Evolutionary conservation across 306 rosid species (phyloP), one percentile per base, ranked within the genome.

Genomic region (Senna tora): DNA sequence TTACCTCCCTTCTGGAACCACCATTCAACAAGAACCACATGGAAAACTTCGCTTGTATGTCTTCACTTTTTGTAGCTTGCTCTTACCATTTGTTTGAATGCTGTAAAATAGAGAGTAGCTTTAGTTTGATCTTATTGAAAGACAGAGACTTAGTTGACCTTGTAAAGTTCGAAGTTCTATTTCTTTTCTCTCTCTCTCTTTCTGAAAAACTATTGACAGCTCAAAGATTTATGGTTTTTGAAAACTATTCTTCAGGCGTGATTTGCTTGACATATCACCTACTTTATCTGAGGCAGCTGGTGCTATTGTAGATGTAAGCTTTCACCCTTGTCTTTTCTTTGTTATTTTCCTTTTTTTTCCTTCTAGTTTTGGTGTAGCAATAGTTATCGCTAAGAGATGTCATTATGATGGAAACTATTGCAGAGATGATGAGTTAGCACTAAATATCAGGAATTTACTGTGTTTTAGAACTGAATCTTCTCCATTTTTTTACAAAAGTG

Each of bases 201-300:
- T 10, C 43, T 17, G 8, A 7, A 16, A 13, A 33, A 7, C 11
- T 4, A 5, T 16, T 49, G 15, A 15, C n/a, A 56, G 28, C 32
- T 36, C 2, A 6, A 33, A 4, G 34, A 10, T 22, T 38, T 42
- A 10, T 51, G 49, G 33, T 19, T 49, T 8, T 38, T 67, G 42
- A 28, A 20, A 20, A 20, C 59, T 57, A 17, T 64, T 43, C 82
- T 73, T 57, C 85, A 94, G 99, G 81, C 87, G 87, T 65, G 97
- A 94, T 82, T 89, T 94, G 80, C 95, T 91, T 38, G 87, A 91
- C 65, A 91, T 94, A 55, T 89, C 98, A 19, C 97, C 97, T n/a
- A 75, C 92, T 30, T 82, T 94, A 11, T 83, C 97, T 6, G 97
- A 89, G 81, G 97, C 97, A 16, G 97, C 98, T 16, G 98, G 97